Evolutionary conservation across 2,329 filamentous ascomycete species (phyloP).

Genomic region (Colletotrichum costaricense): DNA sequence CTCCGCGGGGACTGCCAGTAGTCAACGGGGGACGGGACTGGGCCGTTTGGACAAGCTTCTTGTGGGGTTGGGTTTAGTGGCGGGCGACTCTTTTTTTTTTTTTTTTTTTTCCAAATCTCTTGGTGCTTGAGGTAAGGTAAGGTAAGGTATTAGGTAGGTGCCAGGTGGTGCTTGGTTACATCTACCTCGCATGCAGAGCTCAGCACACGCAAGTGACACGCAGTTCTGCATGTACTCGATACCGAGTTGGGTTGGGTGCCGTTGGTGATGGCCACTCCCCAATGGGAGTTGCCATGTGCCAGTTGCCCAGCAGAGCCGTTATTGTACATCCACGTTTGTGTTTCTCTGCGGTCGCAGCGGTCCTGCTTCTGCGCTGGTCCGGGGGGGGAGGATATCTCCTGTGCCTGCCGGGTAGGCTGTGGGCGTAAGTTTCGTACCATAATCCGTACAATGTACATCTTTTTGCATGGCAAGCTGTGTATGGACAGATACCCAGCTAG

Average conservation of each 20-base stretch:
- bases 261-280: neutral
- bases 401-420: no score
- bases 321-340: neutral
- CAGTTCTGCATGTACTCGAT: conserved; percentile 19
- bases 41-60: conserved; percentile 34
- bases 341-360: neutral
- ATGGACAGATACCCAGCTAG: neutral
- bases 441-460: neutral
- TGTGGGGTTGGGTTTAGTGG: conserved; percentile 19
- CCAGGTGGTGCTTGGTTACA: conserved; percentile 20
- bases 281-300: neutral
- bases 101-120: no score
- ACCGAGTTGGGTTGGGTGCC: neutral
- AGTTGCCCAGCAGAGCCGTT: neutral
- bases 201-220: neutral
- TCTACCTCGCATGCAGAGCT: conserved; percentile 1
- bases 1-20: conserved; percentile 24
- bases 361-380: neutral
- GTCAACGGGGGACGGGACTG: conserved; percentile 29
- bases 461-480: neutral
- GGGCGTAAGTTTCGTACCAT: neutral
- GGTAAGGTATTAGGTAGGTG: no score
- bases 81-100: neutral
- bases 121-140: no score
- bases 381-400: neutral